Evolutionary conservation across 2,329 filamentous ascomycete genomes (phyloP), one percentile per base, ranked within the genome.

Genomic region (Aspergillus tanneri): DNA sequence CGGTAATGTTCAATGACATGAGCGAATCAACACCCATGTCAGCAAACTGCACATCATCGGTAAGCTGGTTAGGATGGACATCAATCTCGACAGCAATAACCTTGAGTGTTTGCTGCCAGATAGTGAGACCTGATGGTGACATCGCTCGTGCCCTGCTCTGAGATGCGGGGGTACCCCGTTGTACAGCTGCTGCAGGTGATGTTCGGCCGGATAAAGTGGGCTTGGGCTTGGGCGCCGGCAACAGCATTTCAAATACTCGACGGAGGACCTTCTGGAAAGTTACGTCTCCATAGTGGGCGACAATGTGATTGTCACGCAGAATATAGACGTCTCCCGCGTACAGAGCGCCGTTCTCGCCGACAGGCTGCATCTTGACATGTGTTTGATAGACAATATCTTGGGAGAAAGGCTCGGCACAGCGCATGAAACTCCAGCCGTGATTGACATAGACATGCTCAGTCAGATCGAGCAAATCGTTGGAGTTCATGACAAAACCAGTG

Each of bases 281-380:
- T 16, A 43, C 25, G 12, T 11, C 16, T 22, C 25, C 40, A 22
- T n/a, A 32, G 4, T 21, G 16, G 4, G 25, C 40, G 11, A 43
- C 30, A 10, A 43, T 30, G 4, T 12, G 14, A n/a, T 16, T 24
- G 7, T 34, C 12, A 0, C 18, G 16, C 8, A 43, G 25, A 22
- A 43, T 5, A 10, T 30, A 34, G 6, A 43, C 40, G 18, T 43
- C 25, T 2, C 40, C 40, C 3, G 12, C 9, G 11, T 21, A 21
- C 2, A 32, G 3, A 19, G 6, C 6, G 10, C 23, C 5, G 2
- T 16, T 16, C 5, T 14, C 4, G n/a, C n/a, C n/a, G n/a, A n/a
- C n/a, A 34, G 40, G 40, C 28, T 30, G 25, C 27, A 43, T 43
- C 14, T 23, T 32, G n/a, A 43, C 40, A n/a, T 43, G 18, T 9